Conservation (phyloP, 495 filamentous ascomycete species). For the Talaromyces proteolyticus region DNA sequence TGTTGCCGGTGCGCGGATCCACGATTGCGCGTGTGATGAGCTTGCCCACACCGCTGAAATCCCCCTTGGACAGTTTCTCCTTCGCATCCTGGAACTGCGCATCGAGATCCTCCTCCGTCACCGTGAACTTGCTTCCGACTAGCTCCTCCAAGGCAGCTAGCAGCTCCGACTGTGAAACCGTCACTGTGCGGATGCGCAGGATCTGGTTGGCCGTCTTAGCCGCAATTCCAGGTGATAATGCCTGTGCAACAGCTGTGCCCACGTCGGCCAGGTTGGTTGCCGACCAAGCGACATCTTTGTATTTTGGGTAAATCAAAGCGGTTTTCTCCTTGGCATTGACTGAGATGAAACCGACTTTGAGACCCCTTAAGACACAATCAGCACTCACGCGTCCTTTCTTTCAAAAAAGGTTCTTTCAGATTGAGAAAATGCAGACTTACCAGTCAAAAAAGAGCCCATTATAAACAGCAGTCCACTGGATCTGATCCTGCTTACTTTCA, state of each 20-base stretch:
- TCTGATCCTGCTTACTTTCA: conserved; percentile 20
- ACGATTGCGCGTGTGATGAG: conserved; percentile 18
- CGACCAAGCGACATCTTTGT: conserved; percentile 5
- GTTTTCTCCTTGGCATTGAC: conserved; percentile 3
- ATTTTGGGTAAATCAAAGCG: not conserved
- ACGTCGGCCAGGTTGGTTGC: not conserved
- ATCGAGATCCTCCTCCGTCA: conserved; percentile 24
- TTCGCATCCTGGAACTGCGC: conserved; percentile 17
- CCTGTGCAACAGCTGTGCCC: not conserved
- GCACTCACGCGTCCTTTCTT: too few relatives aligned
- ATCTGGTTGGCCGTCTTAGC: conserved; percentile 38
- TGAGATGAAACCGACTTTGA: conserved; percentile 1
- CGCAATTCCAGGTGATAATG: not conserved
- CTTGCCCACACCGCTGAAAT: conserved; percentile 24
- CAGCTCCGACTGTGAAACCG: conserved; percentile 38
- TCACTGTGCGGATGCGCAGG: conserved; percentile 40
- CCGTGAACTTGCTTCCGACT: conserved; percentile 32
- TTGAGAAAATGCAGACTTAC: not conserved
- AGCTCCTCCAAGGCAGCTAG: conserved; percentile 35
- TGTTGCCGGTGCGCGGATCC: conserved; percentile 13
- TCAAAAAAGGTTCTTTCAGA: not conserved
- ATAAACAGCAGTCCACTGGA: conserved; percentile 40
- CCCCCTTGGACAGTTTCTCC: conserved; percentile 26
- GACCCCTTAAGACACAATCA: not conserved
- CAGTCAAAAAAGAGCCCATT: conserved; percentile 21